Conservation (phyloP, 2,329 filamentous ascomycete species). For the Exophiala aquamarina region DNA sequence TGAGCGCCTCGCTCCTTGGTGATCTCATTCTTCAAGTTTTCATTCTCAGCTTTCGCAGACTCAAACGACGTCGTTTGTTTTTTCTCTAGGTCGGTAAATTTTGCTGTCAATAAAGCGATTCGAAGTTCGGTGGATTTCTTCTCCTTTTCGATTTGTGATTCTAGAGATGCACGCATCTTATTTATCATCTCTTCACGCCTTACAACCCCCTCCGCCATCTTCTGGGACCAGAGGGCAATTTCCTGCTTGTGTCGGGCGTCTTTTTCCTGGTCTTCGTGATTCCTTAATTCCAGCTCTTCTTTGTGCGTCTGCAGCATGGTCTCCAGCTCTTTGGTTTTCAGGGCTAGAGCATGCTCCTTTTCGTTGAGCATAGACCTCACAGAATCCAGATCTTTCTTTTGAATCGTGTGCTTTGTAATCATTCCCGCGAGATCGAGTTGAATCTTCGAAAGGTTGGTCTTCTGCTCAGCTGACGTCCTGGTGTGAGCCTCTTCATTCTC, state of each 20-base stretch:
- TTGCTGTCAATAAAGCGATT: conserved; percentile 36
- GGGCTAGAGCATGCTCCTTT: conserved; percentile 10
- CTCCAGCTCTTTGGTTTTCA: conserved; percentile 13
- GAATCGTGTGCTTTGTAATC: conserved; percentile 25
- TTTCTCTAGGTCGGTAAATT: conserved; percentile 34
- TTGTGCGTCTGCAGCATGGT: conserved; percentile 7
- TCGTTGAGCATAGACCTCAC: conserved; percentile 10
- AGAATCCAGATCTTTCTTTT: conserved; percentile 23
- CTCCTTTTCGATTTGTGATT: conserved; percentile 13
- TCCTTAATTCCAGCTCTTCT: conserved; percentile 10
- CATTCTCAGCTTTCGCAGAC: conserved; percentile 24
- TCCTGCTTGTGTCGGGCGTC: conserved; percentile 15
- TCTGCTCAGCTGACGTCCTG: conserved; percentile 16
- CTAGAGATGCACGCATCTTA: conserved; percentile 7
- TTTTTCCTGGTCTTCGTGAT: conserved; percentile 4
- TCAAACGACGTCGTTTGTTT: conserved; percentile 26
- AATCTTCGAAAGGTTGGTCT: conserved; percentile 17
- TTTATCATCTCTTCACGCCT: conserved; percentile 17
- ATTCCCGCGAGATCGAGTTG: conserved; percentile 25
- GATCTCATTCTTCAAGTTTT: conserved; percentile 24
- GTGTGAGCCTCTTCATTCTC: conserved; percentile 16
- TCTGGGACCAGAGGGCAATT: conserved; percentile 5
- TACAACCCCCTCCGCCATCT: conserved; percentile 9
- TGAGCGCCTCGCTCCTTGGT: conserved; percentile 18
- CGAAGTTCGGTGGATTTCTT: conserved; percentile 33